These are phyloP conservation scores for Mitragyna speciosa DNA, from an alignment of 257 asterid species.

Conservation along the genomic window DNA sequence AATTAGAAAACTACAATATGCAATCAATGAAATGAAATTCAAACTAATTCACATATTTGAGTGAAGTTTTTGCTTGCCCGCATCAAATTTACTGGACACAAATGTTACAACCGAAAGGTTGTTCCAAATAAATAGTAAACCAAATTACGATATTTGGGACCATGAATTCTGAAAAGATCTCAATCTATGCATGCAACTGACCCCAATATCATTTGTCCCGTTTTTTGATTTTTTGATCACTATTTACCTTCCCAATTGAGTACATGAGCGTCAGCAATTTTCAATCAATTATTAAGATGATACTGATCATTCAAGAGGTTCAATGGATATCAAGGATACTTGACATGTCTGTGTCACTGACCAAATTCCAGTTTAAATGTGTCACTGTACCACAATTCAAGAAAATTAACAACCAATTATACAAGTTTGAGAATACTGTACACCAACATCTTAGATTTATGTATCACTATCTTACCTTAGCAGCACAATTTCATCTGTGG, in stretches of 20 bases:
- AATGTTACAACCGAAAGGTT: not conserved
- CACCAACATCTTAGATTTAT: not conserved
- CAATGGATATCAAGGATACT: not conserved
- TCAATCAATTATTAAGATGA: not conserved
- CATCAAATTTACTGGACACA: not conserved
- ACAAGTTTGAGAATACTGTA: not conserved
- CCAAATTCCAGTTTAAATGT: constrained; percentile 4
- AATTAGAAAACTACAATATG: too few relatives aligned
- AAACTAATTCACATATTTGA: not conserved
- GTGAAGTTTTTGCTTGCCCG: not conserved
- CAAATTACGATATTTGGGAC: not conserved
- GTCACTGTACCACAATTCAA: constrained; percentile 1
- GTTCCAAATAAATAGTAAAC: not conserved
- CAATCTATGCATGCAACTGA: not conserved
- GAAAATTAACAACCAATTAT: not conserved
- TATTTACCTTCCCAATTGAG: not conserved
- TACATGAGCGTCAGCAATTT: not conserved
- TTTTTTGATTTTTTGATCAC: not conserved
- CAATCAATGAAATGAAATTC: not conserved
- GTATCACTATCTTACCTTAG: not conserved
- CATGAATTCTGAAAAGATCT: not conserved
- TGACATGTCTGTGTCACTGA: not conserved
- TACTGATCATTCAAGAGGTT: not conserved
- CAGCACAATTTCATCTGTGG: not conserved
- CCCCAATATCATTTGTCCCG: not conserved